Base-by-base conservation (phyloP, 495 filamentous ascomycete species). In the Neurospora sp. region DNA sequence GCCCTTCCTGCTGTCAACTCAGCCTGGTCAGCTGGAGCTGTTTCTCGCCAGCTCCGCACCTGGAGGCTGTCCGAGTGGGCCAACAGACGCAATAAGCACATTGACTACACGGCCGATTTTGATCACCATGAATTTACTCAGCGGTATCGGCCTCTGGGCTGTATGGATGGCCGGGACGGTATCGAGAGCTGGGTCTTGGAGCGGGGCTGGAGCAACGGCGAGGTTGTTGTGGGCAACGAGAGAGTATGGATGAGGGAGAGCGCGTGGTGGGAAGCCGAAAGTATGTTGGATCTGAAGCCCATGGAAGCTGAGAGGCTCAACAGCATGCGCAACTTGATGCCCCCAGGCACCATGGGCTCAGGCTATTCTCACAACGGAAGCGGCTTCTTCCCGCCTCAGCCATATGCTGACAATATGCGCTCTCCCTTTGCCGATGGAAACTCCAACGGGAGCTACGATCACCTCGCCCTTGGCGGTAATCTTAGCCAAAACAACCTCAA, bases 31-130 rank as follows among this genome's bases (percentile, higher is more conserved):
- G 96, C 96, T 16, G 92, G 92, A 31, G 90, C 91, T 1, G 93
- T 98, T 2, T 98, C 96, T 9, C 89, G 93, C 61, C 96, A 99
- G 82, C 85, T 99, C 18, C 91, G 96, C 39, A 88, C 92, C 45
- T 98, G 96, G 96, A 86, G 96, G 74, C 85, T 98, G 6, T 92
- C 95, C 0, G 96, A 99, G 80, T 99, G 96, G 96, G 93, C 94
- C 1, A 98, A 98, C 77, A 91, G 94, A 65, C 88, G 96, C 39
- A 93, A 93, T 75, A 95, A 93, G 80, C 88, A 91, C 73, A 89
- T 98, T n/a, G 96, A 98, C 80, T 98, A 97, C 80, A 99, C 96
- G 0, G 93, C 93, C 12, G 96, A 99, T 76, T 99, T 98, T 76
- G 96, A 99, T 77, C 80, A 94, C 18, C 93, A 98, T 47, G 96